Evolutionary conservation across 441 rosid species (phyloP).

Genomic region (Caryocar brasiliense): DNA sequence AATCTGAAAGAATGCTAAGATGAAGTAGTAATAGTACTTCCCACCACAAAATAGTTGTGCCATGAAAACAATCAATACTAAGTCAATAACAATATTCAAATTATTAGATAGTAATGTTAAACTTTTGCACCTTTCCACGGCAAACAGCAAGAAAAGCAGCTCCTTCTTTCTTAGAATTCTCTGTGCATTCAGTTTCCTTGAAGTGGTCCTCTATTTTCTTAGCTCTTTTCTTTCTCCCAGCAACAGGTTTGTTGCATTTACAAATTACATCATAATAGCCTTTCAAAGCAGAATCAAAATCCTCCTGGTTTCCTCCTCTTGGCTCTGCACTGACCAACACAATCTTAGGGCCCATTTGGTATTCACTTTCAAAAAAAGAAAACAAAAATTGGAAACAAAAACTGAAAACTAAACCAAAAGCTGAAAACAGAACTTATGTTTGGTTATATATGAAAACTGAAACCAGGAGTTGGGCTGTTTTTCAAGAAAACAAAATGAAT

Average conservation of each 20-base stretch:
- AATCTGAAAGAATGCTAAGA: no score
- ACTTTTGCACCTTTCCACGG: conserved; percentile 73
- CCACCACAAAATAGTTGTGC: background rate
- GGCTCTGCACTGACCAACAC: conserved; percentile 52
- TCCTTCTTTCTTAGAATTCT: conserved; percentile 40
- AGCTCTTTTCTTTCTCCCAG: conserved; percentile 43
- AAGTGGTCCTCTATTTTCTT: conserved; percentile 39
- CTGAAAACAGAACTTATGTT: no score
- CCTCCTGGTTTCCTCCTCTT: conserved; percentile 80
- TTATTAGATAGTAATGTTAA: background rate
- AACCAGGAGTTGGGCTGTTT: no score
- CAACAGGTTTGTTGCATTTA: conserved; percentile 24
- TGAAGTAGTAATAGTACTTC: no score
- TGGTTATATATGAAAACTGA: no score
- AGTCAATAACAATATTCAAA: background rate
- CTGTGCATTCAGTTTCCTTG: conserved; percentile 23
- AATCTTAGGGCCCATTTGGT: no score
- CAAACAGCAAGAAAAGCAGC: conserved; percentile 95
- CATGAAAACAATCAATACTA: background rate
- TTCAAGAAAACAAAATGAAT: no score
- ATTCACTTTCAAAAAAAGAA: conserved; percentile 5
- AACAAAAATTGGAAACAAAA: background rate
- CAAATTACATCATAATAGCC: conserved; percentile 57
- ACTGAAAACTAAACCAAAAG: no score
- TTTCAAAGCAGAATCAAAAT: conserved; percentile 69